Conservation (phyloP, 352 stramenopile genomes). For the Pythium scleroteichum region DNA sequence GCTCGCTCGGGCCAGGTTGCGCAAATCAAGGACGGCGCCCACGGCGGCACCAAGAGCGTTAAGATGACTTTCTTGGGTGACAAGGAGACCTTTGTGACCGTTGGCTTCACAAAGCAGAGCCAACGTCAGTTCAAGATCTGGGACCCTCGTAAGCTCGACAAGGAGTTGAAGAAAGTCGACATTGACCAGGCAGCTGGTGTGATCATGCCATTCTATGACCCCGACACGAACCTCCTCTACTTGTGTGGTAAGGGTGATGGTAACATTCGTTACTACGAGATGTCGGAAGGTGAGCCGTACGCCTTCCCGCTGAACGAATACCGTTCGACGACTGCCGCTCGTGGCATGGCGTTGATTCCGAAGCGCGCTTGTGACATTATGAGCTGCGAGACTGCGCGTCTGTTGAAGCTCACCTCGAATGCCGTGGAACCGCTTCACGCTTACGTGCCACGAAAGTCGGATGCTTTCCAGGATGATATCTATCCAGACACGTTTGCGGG, state of each 20-base stretch:
- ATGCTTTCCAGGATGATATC: conserved; percentile 99
- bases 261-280: conserved; percentile 99
- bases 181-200: conserved; percentile 98
- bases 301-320: conserved; percentile 94
- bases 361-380: conserved; percentile 99
- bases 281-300: conserved; percentile 94
- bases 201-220: conserved; percentile 99
- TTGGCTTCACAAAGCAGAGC: conserved; percentile 96
- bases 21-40: conserved; percentile 86
- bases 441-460: conserved; percentile 97
- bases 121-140: conserved; percentile 93
- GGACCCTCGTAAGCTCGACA: conserved; percentile 89
- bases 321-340: conserved; percentile 93
- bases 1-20: conserved; percentile 84
- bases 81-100: conserved; percentile 95
- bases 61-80: conserved; percentile 97
- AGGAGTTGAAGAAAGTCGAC: conserved; percentile 93
- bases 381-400: conserved; percentile 95
- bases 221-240: conserved; percentile 98
- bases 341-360: conserved; percentile 98
- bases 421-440: conserved; percentile 97
- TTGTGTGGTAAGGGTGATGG: conserved; percentile 97
- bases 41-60: conserved; percentile 97
- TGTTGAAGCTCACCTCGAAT: conserved; percentile 96
- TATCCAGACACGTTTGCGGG: conserved; percentile 96